Evolutionary conservation across 202 grass and related monocot species (phyloP).

Genomic region (Panicum hallii): DNA sequence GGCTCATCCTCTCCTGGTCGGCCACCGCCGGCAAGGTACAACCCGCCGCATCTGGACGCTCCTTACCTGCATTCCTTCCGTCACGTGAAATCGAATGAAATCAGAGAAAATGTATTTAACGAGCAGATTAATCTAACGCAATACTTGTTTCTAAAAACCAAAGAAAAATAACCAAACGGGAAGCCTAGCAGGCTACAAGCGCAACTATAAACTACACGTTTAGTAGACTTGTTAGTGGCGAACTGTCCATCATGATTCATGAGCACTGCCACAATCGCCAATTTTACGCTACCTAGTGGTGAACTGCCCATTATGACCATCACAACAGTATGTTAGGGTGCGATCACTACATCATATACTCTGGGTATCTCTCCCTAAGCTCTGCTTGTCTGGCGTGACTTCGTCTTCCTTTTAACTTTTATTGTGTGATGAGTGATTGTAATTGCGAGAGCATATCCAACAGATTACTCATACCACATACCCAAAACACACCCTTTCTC

Average conservation of each 20-base stretch:
- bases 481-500: too few species aligned
- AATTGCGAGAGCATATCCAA: too few species aligned
- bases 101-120: background rate
- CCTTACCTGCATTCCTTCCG: background rate
- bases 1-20: slow-evolving; percentile 88
- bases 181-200: background rate
- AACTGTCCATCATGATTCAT: background rate
- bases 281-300: background rate
- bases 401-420: background rate
- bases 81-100: background rate
- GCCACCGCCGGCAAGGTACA: slow-evolving; percentile 80
- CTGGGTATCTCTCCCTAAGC: background rate
- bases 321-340: background rate
- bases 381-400: background rate
- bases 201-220: background rate
- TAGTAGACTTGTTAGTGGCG: background rate
- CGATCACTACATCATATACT: background rate
- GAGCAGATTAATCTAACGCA: background rate
- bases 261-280: background rate
- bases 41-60: background rate
- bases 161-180: background rate
- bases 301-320: background rate
- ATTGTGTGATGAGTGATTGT: too few species aligned
- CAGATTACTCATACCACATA: too few species aligned
- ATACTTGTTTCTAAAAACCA: background rate